Percentiles rank a stretch among this genome's conserved stretches.
Conservation (phyloP, 805 yeast species). For the Priceomyces medius region DNA sequence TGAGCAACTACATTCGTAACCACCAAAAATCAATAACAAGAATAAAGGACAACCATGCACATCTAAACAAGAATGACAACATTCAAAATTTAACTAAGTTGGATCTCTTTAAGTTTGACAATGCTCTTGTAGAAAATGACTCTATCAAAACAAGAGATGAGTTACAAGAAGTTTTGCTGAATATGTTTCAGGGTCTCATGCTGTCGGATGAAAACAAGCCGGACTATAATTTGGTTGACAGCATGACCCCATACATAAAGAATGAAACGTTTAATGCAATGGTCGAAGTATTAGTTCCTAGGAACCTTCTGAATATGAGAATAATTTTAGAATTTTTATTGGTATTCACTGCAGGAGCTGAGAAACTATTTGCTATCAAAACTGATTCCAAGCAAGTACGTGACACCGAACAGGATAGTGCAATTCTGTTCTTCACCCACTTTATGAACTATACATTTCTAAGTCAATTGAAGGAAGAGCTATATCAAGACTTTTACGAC, state of each 20-base stretch:
- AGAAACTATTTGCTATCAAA: slow-evolving; percentile 24
- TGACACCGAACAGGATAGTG: slow-evolving; percentile 12
- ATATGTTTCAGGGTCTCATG: slow-evolving; percentile 69
- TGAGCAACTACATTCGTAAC: slow-evolving; percentile 34
- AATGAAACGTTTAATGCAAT: slow-evolving; percentile 54
- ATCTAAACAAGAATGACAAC: slow-evolving; percentile 17
- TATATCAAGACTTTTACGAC: slow-evolving; percentile 27
- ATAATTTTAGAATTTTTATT: slow-evolving; percentile 72
- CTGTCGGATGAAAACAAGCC: slow-evolving; percentile 20
- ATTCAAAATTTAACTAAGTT: slow-evolving; percentile 22
- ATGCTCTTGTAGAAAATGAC: slow-evolving; percentile 22
- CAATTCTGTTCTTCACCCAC: slow-evolving; percentile 51
- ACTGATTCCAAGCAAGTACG: slow-evolving; percentile 8
- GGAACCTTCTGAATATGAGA: slow-evolving; percentile 77
- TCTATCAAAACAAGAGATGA: slow-evolving; percentile 28
- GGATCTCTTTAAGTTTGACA: slow-evolving; percentile 31
- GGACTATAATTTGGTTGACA: slow-evolving; percentile 11
- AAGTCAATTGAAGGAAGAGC: slow-evolving; percentile 58
- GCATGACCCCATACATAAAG: slow-evolving; percentile 50
- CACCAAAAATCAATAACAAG: slow-evolving; percentile 7
- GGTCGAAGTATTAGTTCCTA: slow-evolving; percentile 64
- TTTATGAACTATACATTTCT: slow-evolving; percentile 67
- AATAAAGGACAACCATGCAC: slow-evolving; percentile 4
- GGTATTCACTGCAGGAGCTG: slow-evolving; percentile 62
- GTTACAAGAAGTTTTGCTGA: slow-evolving; percentile 43